Base-by-base conservation (phyloP, 441 rosid species). In the Pelargonium citronellum region DNA sequence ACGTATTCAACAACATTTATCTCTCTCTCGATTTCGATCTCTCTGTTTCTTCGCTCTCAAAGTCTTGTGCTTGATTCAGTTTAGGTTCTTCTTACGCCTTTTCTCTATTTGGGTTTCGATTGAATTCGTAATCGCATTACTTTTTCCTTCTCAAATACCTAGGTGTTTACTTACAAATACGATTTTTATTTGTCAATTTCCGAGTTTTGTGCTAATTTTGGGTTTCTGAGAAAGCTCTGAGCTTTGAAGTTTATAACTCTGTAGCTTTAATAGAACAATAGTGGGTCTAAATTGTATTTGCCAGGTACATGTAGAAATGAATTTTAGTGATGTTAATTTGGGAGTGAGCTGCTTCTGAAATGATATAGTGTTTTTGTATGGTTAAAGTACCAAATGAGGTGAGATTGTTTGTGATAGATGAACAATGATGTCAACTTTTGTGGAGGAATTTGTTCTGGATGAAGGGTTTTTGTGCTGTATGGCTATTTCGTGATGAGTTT, bases 1-100 rank as follows among this genome's bases (percentile, higher is more conserved):
- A 53, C 69, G 82, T 72, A 34, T 57, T 44, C 66, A 27, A 11
- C 43, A 24, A 51, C 17, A 1, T 10, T 10, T 10, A 24, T 39
- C 34, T 65, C 49, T 65, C 51, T 39, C 62, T 60, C 11, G 24
- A 13, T 0, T 22, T 67, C 1, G 37, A 3, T 30, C 37, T 30
- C 37, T 30, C 37, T 30, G 37, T 30, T 30, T 30, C 37, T 2
- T 47, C 6, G 19, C 19, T 30, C n/a, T 12, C 19, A 51, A 51
- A 51, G 17, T 57, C 65, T 15, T 57, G 8, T 19, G 3, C 46
- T 1, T 5, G 64, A 60, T 60, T 60, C 34, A 6, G 22, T 60
- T 27, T 60, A 1, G 13, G n/a, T 24, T 60, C 64, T 60, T 60
- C 62, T 4, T 55, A 27, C 7, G 24, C 1, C 12, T 24, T 2